Evolutionary conservation across 805 yeast species (phyloP).

Genomic region (Ogataea paraovalis): DNA sequence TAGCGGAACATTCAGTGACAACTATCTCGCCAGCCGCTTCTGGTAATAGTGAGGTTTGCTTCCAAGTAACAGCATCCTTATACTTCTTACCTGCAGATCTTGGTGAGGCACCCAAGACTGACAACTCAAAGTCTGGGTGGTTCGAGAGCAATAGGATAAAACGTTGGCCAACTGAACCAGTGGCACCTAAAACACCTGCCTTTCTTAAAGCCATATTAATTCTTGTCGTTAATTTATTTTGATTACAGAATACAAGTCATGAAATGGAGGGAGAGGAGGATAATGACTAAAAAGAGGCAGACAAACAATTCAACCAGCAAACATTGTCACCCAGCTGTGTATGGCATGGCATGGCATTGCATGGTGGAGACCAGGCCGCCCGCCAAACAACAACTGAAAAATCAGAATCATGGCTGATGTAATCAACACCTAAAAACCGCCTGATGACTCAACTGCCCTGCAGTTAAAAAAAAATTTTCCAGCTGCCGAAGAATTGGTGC

Average conservation of each 20-base stretch:
- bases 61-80: conserved; percentile 87
- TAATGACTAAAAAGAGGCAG: too few species aligned
- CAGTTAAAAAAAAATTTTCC: background rate
- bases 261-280: background rate
- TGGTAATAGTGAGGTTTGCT: conserved; percentile 84
- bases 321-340: too few species aligned
- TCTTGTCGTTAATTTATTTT: background rate
- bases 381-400: background rate
- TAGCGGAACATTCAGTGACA: conserved; percentile 76
- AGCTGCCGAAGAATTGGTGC: too few species aligned
- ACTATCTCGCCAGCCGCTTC: conserved; percentile 53
- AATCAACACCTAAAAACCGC: background rate
- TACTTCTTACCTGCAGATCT: conserved; percentile 92
- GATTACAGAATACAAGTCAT: too few species aligned
- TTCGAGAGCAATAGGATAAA: conserved; percentile 78
- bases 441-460: background rate
- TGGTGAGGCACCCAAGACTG: conserved; percentile 85
- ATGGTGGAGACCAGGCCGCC: too few species aligned
- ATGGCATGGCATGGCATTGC: too few species aligned
- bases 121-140: conserved; percentile 87
- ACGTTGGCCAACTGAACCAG: conserved; percentile 97
- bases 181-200: conserved; percentile 95
- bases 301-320: too few species aligned
- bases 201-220: conserved; percentile 32
- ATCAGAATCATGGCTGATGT: background rate